Evolutionary conservation across 495 filamentous ascomycete genomes (phyloP).

Genomic region (Cenococcum geophilum): DNA sequence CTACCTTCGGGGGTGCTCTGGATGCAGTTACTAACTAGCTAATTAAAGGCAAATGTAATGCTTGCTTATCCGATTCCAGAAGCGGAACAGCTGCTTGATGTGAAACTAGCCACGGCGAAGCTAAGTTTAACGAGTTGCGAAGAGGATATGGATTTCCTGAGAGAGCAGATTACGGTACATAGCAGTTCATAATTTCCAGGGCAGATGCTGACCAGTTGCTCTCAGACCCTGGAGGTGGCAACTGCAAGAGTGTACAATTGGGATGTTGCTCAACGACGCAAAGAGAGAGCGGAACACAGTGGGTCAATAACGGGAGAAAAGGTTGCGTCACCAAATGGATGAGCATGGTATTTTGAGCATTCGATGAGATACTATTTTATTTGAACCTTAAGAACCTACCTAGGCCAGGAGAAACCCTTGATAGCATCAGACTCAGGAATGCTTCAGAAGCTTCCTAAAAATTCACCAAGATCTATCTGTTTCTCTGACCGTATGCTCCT

Average conservation of each 20-base stretch:
- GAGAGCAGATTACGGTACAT: conserved; percentile 89
- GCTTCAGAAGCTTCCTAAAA: conserved; percentile 12
- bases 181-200: neutral
- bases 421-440: neutral
- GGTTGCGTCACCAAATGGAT: conserved; percentile 6
- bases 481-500: conserved; percentile 10
- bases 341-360: neutral
- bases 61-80: conserved; percentile 85
- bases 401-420: neutral
- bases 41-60: conserved; percentile 84
- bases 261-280: conserved; percentile 89
- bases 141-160: conserved; percentile 91
- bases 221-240: conserved; percentile 89
- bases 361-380: neutral
- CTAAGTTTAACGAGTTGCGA: conserved; percentile 76
- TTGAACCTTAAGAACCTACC: neutral
- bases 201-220: neutral
- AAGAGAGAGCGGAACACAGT: conserved; percentile 52
- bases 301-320: conserved; percentile 27
- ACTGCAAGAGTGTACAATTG: conserved; percentile 97
- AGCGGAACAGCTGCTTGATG: conserved; percentile 69
- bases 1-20: neutral
- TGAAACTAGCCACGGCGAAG: conserved; percentile 75
- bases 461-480: conserved; percentile 9
- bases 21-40: neutral